Percentiles rank a stretch among this genome's conserved stretches.
Evolutionary conservation across 73 alveolate genomes (phyloP).

Genomic region (Stentor roeselii): DNA sequence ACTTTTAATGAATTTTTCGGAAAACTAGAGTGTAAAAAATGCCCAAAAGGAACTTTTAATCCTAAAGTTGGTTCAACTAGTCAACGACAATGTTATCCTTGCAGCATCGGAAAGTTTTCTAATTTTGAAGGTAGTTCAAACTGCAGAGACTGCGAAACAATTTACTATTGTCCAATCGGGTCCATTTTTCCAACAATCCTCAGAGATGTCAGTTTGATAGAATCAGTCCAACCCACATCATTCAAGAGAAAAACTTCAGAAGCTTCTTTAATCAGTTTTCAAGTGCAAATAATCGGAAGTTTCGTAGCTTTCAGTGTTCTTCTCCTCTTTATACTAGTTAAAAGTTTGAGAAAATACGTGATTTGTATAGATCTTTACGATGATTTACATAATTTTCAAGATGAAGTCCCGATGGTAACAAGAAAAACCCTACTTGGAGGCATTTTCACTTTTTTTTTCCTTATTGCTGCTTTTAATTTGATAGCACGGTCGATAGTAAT

Average conservation of each 20-base stretch:
- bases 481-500: neutral
- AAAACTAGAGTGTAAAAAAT: neutral
- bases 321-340: no score
- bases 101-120: neutral
- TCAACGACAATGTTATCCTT: neutral
- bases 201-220: neutral
- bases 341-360: no score
- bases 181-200: neutral
- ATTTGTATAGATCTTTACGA: neutral
- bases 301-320: no score
- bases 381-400: neutral
- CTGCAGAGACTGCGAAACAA: neutral
- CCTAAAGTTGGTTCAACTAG: neutral
- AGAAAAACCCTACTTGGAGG: neutral
- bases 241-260: neutral
- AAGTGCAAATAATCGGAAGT: neutral
- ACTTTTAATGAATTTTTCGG: neutral
- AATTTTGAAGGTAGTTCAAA: neutral
- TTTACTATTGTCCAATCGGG: neutral
- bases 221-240: neutral
- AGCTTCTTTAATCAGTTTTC: neutral
- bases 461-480: neutral
- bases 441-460: neutral
- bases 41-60: neutral
- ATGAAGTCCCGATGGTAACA: neutral